Evolutionary conservation across 306 rosid genomes (phyloP).

Genomic region (Prunus fruticosa): DNA sequence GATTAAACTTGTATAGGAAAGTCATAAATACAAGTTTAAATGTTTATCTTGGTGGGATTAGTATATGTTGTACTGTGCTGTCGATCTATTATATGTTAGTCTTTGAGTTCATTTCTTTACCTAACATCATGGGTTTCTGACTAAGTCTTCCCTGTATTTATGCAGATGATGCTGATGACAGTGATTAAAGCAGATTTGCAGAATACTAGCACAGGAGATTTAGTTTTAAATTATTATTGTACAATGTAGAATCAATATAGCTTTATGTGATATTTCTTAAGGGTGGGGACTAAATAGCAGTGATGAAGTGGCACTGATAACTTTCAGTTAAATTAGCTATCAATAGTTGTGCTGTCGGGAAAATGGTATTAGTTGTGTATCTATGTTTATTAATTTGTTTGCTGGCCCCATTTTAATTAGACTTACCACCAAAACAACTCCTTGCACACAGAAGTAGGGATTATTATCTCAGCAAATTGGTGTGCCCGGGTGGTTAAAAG

Average conservation of each 20-base stretch:
- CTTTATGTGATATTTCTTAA: neutral
- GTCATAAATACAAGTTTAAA: neutral
- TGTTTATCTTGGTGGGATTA: neutral
- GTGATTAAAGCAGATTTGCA: slow-evolving; percentile 6
- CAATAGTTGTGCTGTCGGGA: neutral
- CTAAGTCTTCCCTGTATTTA: neutral
- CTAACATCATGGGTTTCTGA: neutral
- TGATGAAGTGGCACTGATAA: neutral
- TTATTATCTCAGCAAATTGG: neutral
- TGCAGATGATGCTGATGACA: slow-evolving; percentile 18
- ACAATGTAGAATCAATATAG: slow-evolving; percentile 14
- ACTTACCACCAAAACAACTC: neutral
- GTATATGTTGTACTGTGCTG: neutral
- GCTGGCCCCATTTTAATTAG: neutral
- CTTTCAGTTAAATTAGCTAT: neutral
- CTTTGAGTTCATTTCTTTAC: neutral
- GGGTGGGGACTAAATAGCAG: neutral
- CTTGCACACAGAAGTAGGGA: neutral
- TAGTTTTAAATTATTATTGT: slow-evolving; percentile 1
- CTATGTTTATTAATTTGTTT: neutral
- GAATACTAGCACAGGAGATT: neutral
- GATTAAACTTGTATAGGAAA: neutral
- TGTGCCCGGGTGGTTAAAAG: neutral
- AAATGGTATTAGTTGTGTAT: neutral
- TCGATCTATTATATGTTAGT: neutral